Base-by-base conservation (phyloP, 371 early-diverging fungal genomes). In the Actinomortierella ambigua region DNA sequence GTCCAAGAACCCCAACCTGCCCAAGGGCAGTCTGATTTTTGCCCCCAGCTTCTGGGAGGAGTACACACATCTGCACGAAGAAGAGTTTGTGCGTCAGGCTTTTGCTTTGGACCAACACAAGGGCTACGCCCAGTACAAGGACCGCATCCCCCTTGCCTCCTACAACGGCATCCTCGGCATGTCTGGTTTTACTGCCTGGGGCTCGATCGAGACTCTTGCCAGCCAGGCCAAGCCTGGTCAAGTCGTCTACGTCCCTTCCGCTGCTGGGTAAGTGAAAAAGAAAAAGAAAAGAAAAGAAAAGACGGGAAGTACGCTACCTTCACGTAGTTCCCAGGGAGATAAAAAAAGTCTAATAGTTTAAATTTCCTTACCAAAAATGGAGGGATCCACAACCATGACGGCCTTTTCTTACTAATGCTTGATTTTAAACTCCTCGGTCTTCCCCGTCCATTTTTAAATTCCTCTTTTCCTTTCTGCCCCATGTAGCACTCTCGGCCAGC, bases 401-500 rank as follows among this genome's bases (percentile, higher is more conserved):
- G n/a, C n/a, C n/a, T n/a, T n/a, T n/a, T n/a, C n/a, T n/a, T n/a
- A n/a, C n/a, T n/a, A n/a, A n/a, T n/a, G n/a, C n/a, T n/a, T n/a
- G n/a, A n/a, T n/a, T n/a, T n/a, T n/a, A n/a, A n/a, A n/a, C n/a
- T n/a, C n/a, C n/a, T n/a, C n/a, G n/a, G n/a, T n/a, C n/a, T n/a
- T n/a, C n/a, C n/a, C n/a, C n/a, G n/a, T n/a, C n/a, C n/a, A n/a
- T n/a, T n/a, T n/a, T n/a, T n/a, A n/a, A 34, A 34, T 34, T 6
- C 34, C 34, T 34, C 11, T 34, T 34, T 34, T 34, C 11, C 11
- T 34, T 34, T n/a, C n/a, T n/a, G n/a, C n/a, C n/a, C n/a, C n/a
- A n/a, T n/a, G n/a, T 28, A 87, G 89, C 18, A 85, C 89, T 9
- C 86, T 86, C 8, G 90, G 85, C 28, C 84, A 83, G 51, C 81